Evolutionary conservation across 2,329 filamentous ascomycete genomes (phyloP).

Genomic region (Sclerotinia subarctica): DNA sequence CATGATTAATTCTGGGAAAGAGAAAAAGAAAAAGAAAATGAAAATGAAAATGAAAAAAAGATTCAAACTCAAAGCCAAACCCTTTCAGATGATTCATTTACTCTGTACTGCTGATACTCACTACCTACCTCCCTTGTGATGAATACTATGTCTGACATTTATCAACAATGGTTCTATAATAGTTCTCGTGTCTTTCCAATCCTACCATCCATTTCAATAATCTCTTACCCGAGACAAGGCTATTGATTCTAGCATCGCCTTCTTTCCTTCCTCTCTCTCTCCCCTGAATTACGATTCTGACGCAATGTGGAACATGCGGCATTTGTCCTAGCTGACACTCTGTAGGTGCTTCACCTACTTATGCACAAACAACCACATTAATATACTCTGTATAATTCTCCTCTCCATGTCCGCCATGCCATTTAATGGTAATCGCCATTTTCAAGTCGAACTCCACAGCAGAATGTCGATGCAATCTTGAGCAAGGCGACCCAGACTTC

Average conservation of each 20-base stretch:
- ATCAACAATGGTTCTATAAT: no score
- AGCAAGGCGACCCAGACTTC: not conserved
- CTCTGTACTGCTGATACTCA: no score
- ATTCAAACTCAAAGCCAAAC: no score
- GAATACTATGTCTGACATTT: no score
- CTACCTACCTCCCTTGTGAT: no score
- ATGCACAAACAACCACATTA: not conserved
- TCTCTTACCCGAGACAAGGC: not conserved
- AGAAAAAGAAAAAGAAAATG: no score
- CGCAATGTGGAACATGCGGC: not conserved
- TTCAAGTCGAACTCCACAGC: not conserved
- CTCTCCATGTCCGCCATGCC: not conserved
- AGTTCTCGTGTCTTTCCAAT: no score
- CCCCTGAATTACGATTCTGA: not conserved
- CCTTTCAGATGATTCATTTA: no score
- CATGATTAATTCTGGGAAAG: no score
- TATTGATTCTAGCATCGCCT: not conserved
- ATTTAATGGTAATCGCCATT: not conserved
- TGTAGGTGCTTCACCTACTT: not conserved
- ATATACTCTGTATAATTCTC: not conserved
- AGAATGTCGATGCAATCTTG: not conserved
- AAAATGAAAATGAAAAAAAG: no score
- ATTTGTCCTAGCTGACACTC: not conserved
- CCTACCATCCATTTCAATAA: no score
- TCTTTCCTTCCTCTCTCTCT: not conserved